A percentile compares a stretch with the other conserved stretches of the same genome.
Evolutionary conservation across 1,284 basidiomycete species (phyloP).

Genomic region (Ceraceosorus guamensis): DNA sequence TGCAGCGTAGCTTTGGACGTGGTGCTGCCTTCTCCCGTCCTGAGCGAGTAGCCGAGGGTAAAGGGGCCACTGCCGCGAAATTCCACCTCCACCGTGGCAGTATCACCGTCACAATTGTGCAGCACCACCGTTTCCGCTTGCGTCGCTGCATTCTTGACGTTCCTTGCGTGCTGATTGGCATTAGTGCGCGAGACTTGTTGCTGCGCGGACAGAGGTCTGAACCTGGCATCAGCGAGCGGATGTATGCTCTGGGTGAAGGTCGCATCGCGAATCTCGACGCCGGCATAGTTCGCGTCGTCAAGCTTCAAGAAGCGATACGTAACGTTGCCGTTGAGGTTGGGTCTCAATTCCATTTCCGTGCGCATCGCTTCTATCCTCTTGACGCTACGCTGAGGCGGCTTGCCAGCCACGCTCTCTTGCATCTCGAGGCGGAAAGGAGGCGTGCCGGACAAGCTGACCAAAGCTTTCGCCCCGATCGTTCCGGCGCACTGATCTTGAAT

Average conservation of each 20-base stretch:
- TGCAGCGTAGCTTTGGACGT: conserved; percentile 14
- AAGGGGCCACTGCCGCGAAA: conserved; percentile 42
- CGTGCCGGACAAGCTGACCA: conserved; percentile 76
- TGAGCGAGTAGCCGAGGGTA: conserved; percentile 38
- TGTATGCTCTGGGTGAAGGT: conserved; percentile 41
- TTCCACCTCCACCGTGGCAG: conserved; percentile 32
- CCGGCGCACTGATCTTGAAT: conserved; percentile 80
- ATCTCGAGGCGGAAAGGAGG: conserved; percentile 81
- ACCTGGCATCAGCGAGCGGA: conserved; percentile 40
- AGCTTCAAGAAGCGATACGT: conserved; percentile 73
- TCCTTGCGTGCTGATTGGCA: conserved; percentile 10
- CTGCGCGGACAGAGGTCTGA: no score
- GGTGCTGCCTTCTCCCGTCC: conserved; percentile 12
- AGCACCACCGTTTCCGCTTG: conserved; percentile 30
- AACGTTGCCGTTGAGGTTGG: conserved; percentile 80
- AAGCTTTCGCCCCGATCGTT: conserved; percentile 81
- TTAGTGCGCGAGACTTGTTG: no score
- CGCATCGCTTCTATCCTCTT: conserved; percentile 62
- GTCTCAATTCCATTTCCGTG: conserved; percentile 77
- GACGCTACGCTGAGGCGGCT: conserved; percentile 50
- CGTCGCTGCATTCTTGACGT: no score
- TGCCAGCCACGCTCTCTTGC: conserved; percentile 61
- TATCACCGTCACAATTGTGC: conserved; percentile 41
- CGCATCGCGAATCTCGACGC: conserved; percentile 50
- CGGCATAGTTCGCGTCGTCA: conserved; percentile 76